Percentiles rank a stretch among this genome's conserved stretches.
Evolutionary conservation across 129 eudicot genomes (phyloP).

Genomic region (Sambucus nigra): DNA sequence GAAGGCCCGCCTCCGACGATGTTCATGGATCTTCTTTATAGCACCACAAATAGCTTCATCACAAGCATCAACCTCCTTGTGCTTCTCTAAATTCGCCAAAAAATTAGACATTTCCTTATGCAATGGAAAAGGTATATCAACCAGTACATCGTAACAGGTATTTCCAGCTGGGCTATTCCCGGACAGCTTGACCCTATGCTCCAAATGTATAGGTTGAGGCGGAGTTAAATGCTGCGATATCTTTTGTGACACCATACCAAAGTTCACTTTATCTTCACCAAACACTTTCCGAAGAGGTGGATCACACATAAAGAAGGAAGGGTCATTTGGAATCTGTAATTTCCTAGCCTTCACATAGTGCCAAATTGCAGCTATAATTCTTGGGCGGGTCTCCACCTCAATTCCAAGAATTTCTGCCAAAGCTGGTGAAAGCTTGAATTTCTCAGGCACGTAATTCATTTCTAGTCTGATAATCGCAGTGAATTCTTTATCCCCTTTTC

Average conservation of each 20-base stretch:
- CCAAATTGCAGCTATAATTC: constrained; percentile 81
- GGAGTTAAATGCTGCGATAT: constrained; percentile 57
- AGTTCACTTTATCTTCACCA: constrained; percentile 82
- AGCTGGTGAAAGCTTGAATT: constrained; percentile 58
- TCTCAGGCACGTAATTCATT: constrained; percentile 79
- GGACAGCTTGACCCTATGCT: constrained; percentile 74
- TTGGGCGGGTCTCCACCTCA: constrained; percentile 71
- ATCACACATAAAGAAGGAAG: constrained; percentile 73
- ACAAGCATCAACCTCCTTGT: constrained; percentile 68
- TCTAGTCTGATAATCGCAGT: constrained; percentile 78
- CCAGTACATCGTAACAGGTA: constrained; percentile 87
- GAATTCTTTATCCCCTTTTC: constrained; percentile 86
- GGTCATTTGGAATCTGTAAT: constrained; percentile 60
- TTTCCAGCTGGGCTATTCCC: constrained; percentile 55
- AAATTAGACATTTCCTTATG: constrained; percentile 65
- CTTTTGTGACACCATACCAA: constrained; percentile 50
- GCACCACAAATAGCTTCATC: constrained; percentile 73
- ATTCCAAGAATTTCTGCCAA: constrained; percentile 69
- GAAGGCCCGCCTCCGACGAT: constrained; percentile 66
- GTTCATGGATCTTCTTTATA: constrained; percentile 80
- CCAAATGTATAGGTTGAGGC: constrained; percentile 77
- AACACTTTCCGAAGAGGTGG: constrained; percentile 67
- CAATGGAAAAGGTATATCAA: constrained; percentile 59
- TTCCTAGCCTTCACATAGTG: constrained; percentile 67
- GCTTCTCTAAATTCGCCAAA: constrained; percentile 57